Evolutionary conservation across 306 rosid species (phyloP), one percentile per base, ranked within the genome.

Genomic region (Corylus heterophylla): DNA sequence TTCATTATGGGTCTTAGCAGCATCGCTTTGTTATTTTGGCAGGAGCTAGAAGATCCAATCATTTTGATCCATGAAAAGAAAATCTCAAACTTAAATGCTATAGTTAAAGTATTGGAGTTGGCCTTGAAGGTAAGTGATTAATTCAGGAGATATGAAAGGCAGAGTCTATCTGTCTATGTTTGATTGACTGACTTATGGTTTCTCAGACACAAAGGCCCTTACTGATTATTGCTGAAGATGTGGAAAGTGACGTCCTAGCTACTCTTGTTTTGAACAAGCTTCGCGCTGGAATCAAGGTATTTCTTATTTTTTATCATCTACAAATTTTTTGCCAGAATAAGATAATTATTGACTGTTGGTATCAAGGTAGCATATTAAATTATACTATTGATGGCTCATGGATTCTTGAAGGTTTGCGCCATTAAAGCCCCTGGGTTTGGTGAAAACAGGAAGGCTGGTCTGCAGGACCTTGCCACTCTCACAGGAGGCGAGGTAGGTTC

Each of bases 361-460:
- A 20, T 12, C 18, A 62, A 29, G 20, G 69, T 62, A 62, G 69
- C 44, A 62, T 39, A 62, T 29, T 62, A 29, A 12, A 8, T 62
- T 62, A 62, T 10, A 12, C 5, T 62, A 29, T 29, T 62, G 69
- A 62, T 27, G 44, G 44, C 42, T 62, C 44, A 13, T 62, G 44
- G 69, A 29, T 69, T 74, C 45, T 68, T 76, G 37, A 84, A 94
- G 98, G 90, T 94, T 63, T 94, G 98, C 44, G 97, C 98, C 66
- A 90, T 92, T 62, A 94, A 94, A 84, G 97, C 98, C 54, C 97
- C 98, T 82, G 97, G 93, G 76, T 94, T 94, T 80, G 97, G 97
- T 29, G 98, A 94, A 84, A 94, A 92, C 74, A 83, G 98, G 79
- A 94, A 92, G 81, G 44, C 97, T 8, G 76, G 76, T 78, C 85